Percentiles rank a stretch among this genome's conserved stretches.
Conservation (phyloP, 495 filamentous ascomycete species). For the Neurospora tetraspora region DNA sequence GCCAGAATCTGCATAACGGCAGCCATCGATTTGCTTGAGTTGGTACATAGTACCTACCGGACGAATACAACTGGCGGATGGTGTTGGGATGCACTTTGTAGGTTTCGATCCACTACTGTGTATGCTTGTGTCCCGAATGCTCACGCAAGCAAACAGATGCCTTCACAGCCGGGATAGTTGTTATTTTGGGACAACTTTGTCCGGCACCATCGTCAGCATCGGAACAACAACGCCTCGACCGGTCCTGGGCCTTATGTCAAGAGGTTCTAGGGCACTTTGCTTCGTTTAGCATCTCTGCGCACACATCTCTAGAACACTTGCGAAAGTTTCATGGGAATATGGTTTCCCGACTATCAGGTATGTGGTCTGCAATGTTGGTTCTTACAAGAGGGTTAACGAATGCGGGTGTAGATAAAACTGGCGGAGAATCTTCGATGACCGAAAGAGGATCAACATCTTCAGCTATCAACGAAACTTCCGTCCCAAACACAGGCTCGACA, state of each 20-base stretch:
- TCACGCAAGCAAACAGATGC: slow-evolving; percentile 20
- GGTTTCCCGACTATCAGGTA: slow-evolving; percentile 6
- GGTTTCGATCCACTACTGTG: neutral
- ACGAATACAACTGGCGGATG: slow-evolving; percentile 32
- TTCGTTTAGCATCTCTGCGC: slow-evolving; percentile 14
- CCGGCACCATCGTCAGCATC: neutral
- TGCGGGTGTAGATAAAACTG: neutral
- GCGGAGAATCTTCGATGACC: neutral
- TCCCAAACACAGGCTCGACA: neutral
- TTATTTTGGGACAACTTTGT: slow-evolving; percentile 18
- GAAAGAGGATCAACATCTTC: neutral
- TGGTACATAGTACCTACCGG: slow-evolving; percentile 28
- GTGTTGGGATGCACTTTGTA: slow-evolving; percentile 42
- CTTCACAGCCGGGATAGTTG: slow-evolving; percentile 32
- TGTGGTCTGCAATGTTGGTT: neutral
- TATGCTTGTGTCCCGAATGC: neutral
- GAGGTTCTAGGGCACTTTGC: slow-evolving; percentile 8
- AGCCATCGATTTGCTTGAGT: slow-evolving; percentile 31
- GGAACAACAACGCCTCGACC: slow-evolving; percentile 6
- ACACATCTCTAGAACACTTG: slow-evolving; percentile 7
- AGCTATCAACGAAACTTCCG: neutral
- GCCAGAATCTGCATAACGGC: slow-evolving; percentile 29
- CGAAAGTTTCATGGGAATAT: slow-evolving; percentile 12
- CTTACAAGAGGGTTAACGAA: neutral
- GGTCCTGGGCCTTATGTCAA: slow-evolving; percentile 10